Evolutionary conservation across 208 protist genomes (phyloP), one percentile per base, ranked within the genome.

Genomic region (Acanthamoeba lenticulata): DNA sequence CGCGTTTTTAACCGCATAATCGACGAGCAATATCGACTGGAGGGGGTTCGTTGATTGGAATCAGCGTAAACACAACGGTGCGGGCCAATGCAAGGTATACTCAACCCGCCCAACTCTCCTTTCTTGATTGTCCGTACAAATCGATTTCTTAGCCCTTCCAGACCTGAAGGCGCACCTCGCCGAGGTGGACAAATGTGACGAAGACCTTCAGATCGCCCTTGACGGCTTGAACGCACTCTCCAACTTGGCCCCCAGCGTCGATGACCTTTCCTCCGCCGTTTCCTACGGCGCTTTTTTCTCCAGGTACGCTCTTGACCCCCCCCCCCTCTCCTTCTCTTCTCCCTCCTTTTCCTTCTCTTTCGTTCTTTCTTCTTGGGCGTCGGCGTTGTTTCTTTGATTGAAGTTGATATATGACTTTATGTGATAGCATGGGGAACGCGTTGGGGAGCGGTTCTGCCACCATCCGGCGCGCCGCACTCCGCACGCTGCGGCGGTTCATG

Each of bases 261-360:
- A 38, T 13, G 85, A 91, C 2, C n/a, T 91, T 5, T 69, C 55
- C 32, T 62, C 85, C 57, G 0, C 69, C 57, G 49, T 62, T 47
- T 38, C 85, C 36, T 91, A 72, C 85, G 29, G 49, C 6, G 29
- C 85, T 52, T 91, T 91, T 27, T 91, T 91, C 85, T 69, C 57
- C 29, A 91, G 27, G 85, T 91, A 45, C 1, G 9, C 6, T 19
- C 34, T 24, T 1, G n/a, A 15, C 32, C 44, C 17, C 36, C 45
- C 5, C 19, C n/a, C n/a, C 42, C 36, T 29, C 42, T 38, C 0
- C 21, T 5, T 29, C 34, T 72, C 38, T 36, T 69, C 57, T 67
- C n/a, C 47, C 3, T 67, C 57, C n/a, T 29, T 40, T 27, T 52
- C 27, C 36, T 7, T 40, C 15, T 62, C 36, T 52, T 89, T 89